phyloP scores from a whole-genome alignment of 23 red algal species.

The Gracilaria gracilis region DNA sequence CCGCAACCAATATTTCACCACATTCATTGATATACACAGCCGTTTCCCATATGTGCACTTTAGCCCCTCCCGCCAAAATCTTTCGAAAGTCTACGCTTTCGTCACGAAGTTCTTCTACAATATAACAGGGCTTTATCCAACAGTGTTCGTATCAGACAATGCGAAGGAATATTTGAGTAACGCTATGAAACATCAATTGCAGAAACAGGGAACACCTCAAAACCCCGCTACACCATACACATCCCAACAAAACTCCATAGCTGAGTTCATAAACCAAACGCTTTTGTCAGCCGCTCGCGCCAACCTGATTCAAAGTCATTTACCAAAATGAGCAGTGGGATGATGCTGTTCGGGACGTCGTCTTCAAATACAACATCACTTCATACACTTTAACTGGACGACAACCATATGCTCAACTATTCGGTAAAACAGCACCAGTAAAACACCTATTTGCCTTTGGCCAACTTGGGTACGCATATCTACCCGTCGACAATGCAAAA shows the following conservation, averaged over 20 bases:
- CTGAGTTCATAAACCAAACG: not conserved
- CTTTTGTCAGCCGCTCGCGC: not conserved
- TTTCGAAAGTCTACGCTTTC: not conserved
- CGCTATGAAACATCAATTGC: not conserved
- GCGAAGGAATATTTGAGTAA: conserved; percentile 11
- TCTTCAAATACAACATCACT: conserved; percentile 23
- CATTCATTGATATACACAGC: not conserved
- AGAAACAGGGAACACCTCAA: not conserved
- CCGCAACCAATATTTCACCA: not conserved
- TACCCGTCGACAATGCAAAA: not conserved
- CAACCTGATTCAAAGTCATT: not conserved
- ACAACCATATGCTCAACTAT: not conserved
- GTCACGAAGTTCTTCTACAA: not conserved
- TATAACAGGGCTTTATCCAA: not conserved
- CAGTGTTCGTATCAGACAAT: not conserved
- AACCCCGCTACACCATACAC: not conserved
- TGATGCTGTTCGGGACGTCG: not conserved
- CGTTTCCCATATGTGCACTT: not conserved
- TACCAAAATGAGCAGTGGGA: conserved; percentile 6
- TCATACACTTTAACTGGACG: not conserved
- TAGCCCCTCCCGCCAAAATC: not conserved
- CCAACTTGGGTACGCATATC: conserved; percentile 2
- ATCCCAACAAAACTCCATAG: conserved; percentile 1
- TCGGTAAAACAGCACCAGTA: not conserved
- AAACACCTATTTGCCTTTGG: conserved; percentile 15